phyloP scores from a whole-genome alignment of 179 eudicot genomes.

The Beta macrorhiza region DNA sequence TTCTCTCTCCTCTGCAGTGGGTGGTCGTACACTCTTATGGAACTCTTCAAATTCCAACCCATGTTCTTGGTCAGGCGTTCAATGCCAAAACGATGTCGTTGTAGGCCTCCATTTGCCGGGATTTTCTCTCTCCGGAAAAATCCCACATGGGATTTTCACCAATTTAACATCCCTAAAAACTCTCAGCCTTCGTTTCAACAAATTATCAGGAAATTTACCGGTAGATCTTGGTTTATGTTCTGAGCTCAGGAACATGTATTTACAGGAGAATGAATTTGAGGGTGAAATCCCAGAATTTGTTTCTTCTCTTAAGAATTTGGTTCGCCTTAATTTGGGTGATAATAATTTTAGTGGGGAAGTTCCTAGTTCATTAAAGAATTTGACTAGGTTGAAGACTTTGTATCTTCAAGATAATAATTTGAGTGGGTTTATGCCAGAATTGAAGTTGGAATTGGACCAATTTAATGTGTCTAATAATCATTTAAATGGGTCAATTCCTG shows the following conservation, averaged over 20 bases:
- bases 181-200: conserved; percentile 63
- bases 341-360: conserved; percentile 61
- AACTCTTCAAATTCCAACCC: conserved; percentile 17
- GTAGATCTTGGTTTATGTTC: conserved; percentile 38
- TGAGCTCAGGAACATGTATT: conserved; percentile 52
- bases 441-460: conserved; percentile 42
- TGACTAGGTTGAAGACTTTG: conserved; percentile 55
- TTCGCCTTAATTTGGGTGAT: conserved; percentile 51
- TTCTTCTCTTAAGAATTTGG: conserved; percentile 36
- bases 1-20: conserved; percentile 40
- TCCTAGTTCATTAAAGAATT: conserved; percentile 33
- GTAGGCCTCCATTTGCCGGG: conserved; percentile 68
- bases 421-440: conserved; percentile 57
- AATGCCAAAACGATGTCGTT: conserved; percentile 45
- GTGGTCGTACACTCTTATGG: conserved; percentile 50
- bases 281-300: conserved; percentile 59
- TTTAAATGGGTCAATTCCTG: conserved; percentile 63
- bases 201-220: conserved; percentile 49
- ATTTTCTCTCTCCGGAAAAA: conserved; percentile 51
- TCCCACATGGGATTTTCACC: conserved; percentile 49
- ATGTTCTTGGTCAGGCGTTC: conserved; percentile 47
- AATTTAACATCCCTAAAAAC: conserved; percentile 48
- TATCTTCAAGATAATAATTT: conserved; percentile 53
- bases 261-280: conserved; percentile 53
- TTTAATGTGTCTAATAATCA: conserved; percentile 66